phyloP scores from a whole-genome alignment of 2,329 filamentous ascomycete genomes.

The Aureobasidium sp. region DNA sequence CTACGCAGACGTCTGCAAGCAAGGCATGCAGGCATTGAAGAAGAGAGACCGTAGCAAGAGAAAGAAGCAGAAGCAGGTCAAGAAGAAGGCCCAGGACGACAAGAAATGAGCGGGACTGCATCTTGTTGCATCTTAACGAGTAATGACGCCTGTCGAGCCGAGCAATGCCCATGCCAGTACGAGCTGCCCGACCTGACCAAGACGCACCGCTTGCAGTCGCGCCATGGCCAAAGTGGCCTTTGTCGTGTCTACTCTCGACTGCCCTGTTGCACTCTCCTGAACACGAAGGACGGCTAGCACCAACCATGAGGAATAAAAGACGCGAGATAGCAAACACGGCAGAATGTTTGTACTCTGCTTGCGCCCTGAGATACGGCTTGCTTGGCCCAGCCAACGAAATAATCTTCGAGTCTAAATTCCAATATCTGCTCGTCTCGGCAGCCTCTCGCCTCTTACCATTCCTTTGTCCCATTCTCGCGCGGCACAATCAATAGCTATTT shows the following conservation, averaged over 20 bases:
- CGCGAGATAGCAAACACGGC: background rate
- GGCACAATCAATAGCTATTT: background rate
- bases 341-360: background rate
- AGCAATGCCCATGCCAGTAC: background rate
- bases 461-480: background rate
- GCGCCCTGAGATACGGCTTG: no score
- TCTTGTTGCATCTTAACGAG: background rate
- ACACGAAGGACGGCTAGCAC: background rate
- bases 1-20: slow-evolving; percentile 88
- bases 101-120: background rate
- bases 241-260: background rate
- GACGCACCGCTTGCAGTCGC: background rate
- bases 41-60: slow-evolving; percentile 86
- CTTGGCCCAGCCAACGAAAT: background rate
- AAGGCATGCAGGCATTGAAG: slow-evolving; percentile 82
- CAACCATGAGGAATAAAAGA: background rate
- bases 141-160: background rate
- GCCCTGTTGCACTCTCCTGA: background rate
- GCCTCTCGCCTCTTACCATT: background rate
- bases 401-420: background rate
- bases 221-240: background rate
- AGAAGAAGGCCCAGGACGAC: slow-evolving; percentile 39
- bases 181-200: background rate
- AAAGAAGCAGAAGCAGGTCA: slow-evolving; percentile 71
- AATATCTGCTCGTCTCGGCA: background rate